Conservation (phyloP, 257 asterid genomes). For the Scutellaria minor region DNA sequence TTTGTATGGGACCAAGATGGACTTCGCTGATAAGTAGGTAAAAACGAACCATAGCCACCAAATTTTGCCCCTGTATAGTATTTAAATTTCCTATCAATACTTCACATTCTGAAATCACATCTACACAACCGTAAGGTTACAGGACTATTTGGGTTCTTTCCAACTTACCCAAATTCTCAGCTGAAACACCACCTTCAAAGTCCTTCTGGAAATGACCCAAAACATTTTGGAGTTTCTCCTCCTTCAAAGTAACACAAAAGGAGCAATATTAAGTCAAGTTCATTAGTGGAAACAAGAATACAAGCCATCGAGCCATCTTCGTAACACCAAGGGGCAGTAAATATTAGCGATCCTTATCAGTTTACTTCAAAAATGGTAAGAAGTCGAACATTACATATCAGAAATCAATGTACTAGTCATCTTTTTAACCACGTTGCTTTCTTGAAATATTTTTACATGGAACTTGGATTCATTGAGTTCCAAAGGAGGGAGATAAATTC, state of each 20-base stretch:
- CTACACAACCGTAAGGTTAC: slow-evolving; percentile 20
- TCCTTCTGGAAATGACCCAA: slow-evolving; percentile 97
- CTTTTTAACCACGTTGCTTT: slow-evolving; percentile 16
- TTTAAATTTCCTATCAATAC: slow-evolving; percentile 46
- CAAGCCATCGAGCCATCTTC: slow-evolving; percentile 28
- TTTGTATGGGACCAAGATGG: slow-evolving; percentile 71
- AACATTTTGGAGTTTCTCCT: slow-evolving; percentile 79
- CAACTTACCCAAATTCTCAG: slow-evolving; percentile 93
- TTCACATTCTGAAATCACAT: slow-evolving; percentile 34
- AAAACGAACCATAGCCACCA: slow-evolving; percentile 98
- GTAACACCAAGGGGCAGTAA: slow-evolving; percentile 15
- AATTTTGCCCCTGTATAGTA: slow-evolving; percentile 82
- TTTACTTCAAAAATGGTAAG: slow-evolving; percentile 24
- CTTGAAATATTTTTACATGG: slow-evolving; percentile 16
- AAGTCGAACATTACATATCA: slow-evolving; percentile 14
- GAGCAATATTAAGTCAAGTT: slow-evolving; percentile 39
- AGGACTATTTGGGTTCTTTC: slow-evolving; percentile 37
- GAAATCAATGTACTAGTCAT: slow-evolving; percentile 22
- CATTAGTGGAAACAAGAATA: slow-evolving; percentile 18
- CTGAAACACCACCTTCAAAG: slow-evolving; percentile 96
- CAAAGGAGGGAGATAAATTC: slow-evolving; percentile 5
- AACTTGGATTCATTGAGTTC: slow-evolving; percentile 14
- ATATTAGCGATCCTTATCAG: slow-evolving; percentile 22
- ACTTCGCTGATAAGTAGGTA: slow-evolving; percentile 84
- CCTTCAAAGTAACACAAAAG: slow-evolving; percentile 56